Evolutionary conservation across 257 asterid species (phyloP).

Genomic region (Nicotiana noctiflora): DNA sequence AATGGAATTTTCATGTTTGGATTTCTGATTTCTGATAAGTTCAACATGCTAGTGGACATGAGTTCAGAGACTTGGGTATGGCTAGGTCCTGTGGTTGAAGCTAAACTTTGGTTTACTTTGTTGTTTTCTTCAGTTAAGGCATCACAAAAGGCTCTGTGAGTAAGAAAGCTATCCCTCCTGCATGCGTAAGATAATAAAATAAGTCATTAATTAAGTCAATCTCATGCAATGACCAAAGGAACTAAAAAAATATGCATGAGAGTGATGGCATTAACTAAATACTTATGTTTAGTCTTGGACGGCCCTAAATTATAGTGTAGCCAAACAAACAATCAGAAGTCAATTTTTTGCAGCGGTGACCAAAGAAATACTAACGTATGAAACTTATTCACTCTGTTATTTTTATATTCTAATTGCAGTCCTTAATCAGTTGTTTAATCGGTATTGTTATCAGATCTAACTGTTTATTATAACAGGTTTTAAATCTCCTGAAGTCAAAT

Average conservation of each 20-base stretch:
- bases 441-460: background rate
- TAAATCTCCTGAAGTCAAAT: background rate
- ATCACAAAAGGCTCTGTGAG: constrained; percentile 17
- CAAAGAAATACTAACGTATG: background rate
- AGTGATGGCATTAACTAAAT: background rate
- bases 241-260: background rate
- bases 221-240: background rate
- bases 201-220: background rate
- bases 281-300: background rate
- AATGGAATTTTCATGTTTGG: background rate
- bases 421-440: background rate
- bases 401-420: background rate
- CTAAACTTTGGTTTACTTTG: background rate
- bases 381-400: background rate
- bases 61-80: background rate
- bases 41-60: background rate
- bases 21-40: background rate
- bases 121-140: constrained; percentile 12
- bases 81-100: constrained; percentile 1
- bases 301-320: background rate
- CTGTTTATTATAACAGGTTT: background rate
- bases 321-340: background rate
- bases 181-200: background rate
- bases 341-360: background rate
- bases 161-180: constrained; percentile 16